Conservation (phyloP, 139 green algal genomes). For the Chlorella ohadii region DNA sequence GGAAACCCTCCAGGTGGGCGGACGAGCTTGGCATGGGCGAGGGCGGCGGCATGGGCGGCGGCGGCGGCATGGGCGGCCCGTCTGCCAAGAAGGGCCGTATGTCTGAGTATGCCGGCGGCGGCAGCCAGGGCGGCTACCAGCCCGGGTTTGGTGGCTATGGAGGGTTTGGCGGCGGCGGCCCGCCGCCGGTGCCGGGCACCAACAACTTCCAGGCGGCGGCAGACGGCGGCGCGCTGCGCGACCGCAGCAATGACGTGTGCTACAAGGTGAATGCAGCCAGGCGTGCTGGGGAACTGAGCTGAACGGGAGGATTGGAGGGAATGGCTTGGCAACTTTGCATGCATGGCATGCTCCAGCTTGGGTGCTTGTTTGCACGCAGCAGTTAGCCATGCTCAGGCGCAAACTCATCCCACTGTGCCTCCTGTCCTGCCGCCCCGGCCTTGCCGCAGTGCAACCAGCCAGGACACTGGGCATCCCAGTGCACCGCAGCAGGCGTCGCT, state of each 20-base stretch:
- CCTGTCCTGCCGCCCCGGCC: too few species aligned
- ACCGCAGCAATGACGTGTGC: constrained; percentile 26
- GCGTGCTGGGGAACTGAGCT: too few species aligned
- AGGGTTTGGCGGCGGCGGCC: neutral
- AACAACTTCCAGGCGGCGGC: constrained; percentile 15
- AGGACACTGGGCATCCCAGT: too few species aligned
- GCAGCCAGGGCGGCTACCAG: constrained; percentile 11
- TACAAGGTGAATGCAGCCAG: neutral
- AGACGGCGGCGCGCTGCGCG: constrained; percentile 3
- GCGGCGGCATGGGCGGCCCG: neutral
- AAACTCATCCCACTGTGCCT: too few species aligned
- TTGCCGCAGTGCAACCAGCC: too few species aligned
- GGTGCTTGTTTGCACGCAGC: too few species aligned
- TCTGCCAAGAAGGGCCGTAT: constrained; percentile 10
- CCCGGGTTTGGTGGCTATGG: constrained; percentile 9
- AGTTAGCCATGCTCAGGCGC: too few species aligned
- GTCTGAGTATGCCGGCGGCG: neutral
- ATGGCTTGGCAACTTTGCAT: too few species aligned
- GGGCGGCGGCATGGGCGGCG: neutral
- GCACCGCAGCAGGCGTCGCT: too few species aligned
- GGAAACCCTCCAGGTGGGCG: constrained; percentile 1
- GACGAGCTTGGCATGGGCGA: neutral
- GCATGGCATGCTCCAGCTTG: too few species aligned
- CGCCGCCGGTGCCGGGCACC: neutral
- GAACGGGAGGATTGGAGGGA: too few species aligned